Evolutionary conservation across 306 rosid genomes (phyloP), one percentile per base, ranked within the genome.

Genomic region (Citrullus mucosospermus): DNA sequence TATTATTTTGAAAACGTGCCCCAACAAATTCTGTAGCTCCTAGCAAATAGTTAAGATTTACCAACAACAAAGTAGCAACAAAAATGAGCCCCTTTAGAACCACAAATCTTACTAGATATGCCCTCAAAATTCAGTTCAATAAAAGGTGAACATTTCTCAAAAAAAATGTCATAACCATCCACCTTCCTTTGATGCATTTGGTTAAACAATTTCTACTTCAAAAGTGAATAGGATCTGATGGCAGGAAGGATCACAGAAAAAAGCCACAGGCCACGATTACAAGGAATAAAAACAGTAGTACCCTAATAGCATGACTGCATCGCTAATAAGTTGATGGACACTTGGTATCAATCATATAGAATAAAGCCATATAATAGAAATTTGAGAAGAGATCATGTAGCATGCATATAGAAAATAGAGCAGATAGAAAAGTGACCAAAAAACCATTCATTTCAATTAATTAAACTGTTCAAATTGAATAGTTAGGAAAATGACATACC

Each of bases 401-500:
- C 46, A 51, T 73, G 62, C 46, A 67, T 16, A 3, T 0, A 20
- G 74, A 17, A 65, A 65, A 65, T 18, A 67, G 32, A 67, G 55
- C 75, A 67, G 16, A 18, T 8, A 68, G 74, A 20, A 18, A 68
- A 53, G 17, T 34, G 17, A 32, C 44, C 62, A 74, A 6, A 74
- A 25, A 74, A 74, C 78, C 43, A 74, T 17, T 8, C 18, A 32
- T 74, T 51, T 25, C 61, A 32, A 17, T 17, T 3, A 51, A 17
- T 11, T 53, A 32, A 74, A 11, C 78, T 25, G 15, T 62, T 44
- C 20, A 60, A 77, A 60, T 16, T 22, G 56, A 43, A 41, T 67
- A 43, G 57, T 5, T 30, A 50, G 43, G 46, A 68, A 39, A 54
- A 54, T 41, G 76, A 11, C 58, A 65, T 85, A 94, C 98, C 97